A percentile compares a stretch with the other conserved stretches of the same genome.
phyloP scores from a whole-genome alignment of 2,329 filamentous ascomycete species.

The Sarocladiaceae sp. region DNA sequence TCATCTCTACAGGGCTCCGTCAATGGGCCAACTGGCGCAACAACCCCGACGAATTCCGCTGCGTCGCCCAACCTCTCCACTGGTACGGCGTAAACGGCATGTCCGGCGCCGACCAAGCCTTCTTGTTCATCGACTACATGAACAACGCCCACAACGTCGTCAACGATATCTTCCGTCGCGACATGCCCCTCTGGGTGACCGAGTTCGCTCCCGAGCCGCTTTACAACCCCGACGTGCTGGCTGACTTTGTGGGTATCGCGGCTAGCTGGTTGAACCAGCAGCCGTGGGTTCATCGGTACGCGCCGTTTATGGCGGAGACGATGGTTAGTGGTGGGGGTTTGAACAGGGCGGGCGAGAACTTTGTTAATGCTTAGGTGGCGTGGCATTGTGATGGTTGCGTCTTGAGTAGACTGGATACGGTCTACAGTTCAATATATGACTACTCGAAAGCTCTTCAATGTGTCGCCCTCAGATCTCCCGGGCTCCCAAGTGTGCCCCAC shows the following conservation, averaged over 20 bases:
- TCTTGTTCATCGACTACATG: background rate
- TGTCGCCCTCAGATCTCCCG: too few relatives aligned
- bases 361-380: too few relatives aligned
- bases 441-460: too few relatives aligned
- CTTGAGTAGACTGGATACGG: too few relatives aligned
- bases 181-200: background rate
- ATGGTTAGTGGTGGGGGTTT: background rate
- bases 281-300: background rate
- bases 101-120: background rate
- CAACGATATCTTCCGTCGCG: conserved; percentile 5
- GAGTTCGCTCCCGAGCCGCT: background rate
- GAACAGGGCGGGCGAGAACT: background rate
- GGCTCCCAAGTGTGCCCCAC: too few relatives aligned
- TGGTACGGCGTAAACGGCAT: background rate
- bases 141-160: background rate
- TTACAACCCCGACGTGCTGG: background rate
- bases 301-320: background rate
- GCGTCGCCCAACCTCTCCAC: conserved; percentile 1
- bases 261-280: background rate
- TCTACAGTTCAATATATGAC: too few relatives aligned
- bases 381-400: too few relatives aligned
- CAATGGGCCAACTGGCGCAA: background rate
- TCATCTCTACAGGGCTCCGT: background rate
- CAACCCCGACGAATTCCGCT: conserved; percentile 3
- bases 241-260: background rate